Evolutionary conservation across 140 eudicot genomes (phyloP), one percentile per base, ranked within the genome.

Genomic region (Oenanthe javanica): DNA sequence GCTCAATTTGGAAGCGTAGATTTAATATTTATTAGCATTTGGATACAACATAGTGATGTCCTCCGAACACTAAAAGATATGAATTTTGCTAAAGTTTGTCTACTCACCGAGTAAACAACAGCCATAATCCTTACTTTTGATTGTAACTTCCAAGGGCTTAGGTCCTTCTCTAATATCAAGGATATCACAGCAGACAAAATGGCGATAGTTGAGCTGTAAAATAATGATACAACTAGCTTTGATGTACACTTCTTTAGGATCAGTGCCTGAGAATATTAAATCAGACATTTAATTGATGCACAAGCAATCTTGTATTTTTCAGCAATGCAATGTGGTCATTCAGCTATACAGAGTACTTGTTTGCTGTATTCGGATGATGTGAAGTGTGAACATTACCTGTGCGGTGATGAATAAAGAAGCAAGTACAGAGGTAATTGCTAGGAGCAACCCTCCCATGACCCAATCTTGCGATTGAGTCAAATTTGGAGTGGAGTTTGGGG

Each of bases 361-460:
- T 61, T 61, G 38, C 70, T n/a, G 14, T 61, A n/a, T 9, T 8
- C 15, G 11, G 38, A n/a, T 23, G 70, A 23, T 23, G 40, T 36
- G 31, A 31, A 31, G 31, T 31, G 67, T 61, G 15, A 23, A n/a
- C 14, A 1, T 46, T 84, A 92, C 97, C 93, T 90, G 93, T 71
- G 86, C 82, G 57, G 84, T 84, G 77, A 88, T 86, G 80, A 85
- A 84, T 3, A 84, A 25, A n/a, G 98, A 89, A 57, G 92, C 83
- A 14, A 87, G 7, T 27, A 88, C 77, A 80, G 86, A 83, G 79
- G 85, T 89, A 46, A 81, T 55, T 50, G 87, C 91, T 76, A 88
- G 81, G 51, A 93, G 72, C 46, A 85, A 6, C 16, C 97, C 95
- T 64, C 98, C 98, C 46, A 89, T 64, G 82, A 90, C 77, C 89